Percentiles rank a stretch among this genome's conserved stretches.
Evolutionary conservation across 2,329 filamentous ascomycete genomes (phyloP).

Genomic region (Neofusicoccum kwambonambiense): DNA sequence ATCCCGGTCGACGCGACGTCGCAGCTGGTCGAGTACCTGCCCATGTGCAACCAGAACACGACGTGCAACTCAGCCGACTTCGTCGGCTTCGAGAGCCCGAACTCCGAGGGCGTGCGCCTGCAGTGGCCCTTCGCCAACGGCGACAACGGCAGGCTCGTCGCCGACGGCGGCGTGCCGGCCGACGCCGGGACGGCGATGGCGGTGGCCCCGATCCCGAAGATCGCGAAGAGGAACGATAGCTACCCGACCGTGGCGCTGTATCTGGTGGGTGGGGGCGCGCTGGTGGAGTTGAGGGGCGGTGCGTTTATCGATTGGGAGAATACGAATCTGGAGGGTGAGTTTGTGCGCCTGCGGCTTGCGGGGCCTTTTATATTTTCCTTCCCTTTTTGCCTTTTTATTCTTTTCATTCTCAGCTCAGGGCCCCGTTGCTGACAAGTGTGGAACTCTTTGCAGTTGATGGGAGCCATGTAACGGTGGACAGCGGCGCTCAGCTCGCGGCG

Average conservation of each 20-base stretch:
- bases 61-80: slow-evolving; percentile 1
- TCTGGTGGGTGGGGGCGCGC: background rate
- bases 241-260: background rate
- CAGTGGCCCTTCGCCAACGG: background rate
- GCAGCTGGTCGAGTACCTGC: background rate
- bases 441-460: background rate
- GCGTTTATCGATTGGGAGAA: no score
- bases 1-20: background rate
- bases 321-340: no score
- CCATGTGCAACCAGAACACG: background rate
- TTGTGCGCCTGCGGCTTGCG: no score
- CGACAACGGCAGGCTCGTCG: background rate
- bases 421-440: background rate
- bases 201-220: background rate
- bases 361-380: background rate
- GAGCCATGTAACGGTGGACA: background rate
- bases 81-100: background rate
- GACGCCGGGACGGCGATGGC: background rate
- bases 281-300: background rate
- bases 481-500: background rate
- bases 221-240: background rate
- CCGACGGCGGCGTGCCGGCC: background rate
- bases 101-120: background rate
- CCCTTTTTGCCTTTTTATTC: background rate
- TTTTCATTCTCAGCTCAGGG: no score